Percentiles rank a stretch among this genome's conserved stretches.
Conservation (phyloP, 2,329 filamentous ascomycete genomes). For the Pseudofabraea citricarpa region DNA sequence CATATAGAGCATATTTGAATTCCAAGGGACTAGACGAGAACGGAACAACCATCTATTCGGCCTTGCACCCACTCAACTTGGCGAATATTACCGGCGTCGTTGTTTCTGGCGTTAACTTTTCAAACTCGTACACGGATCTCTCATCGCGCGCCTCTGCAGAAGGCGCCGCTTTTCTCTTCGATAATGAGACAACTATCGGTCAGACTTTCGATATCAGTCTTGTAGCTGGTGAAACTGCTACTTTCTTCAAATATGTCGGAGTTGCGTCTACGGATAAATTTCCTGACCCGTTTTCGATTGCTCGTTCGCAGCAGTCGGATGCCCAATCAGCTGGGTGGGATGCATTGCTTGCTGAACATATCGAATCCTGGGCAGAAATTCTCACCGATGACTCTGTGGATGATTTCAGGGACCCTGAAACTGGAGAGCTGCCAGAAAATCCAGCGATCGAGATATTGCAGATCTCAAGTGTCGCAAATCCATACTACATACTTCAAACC, state of each 20-base stretch:
- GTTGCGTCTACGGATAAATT: constrained; percentile 67
- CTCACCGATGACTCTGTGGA: constrained; percentile 60
- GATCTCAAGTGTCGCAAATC: constrained; percentile 48
- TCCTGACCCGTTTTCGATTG: constrained; percentile 46
- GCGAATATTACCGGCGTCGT: constrained; percentile 58
- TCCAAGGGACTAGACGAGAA: constrained; percentile 49
- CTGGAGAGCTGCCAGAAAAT: constrained; percentile 53
- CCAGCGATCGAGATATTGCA: constrained; percentile 50
- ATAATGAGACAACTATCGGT: constrained; percentile 59
- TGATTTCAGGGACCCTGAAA: constrained; percentile 50
- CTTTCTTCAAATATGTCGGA: constrained; percentile 63
- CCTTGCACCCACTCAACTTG: constrained; percentile 59
- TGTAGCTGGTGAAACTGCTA: constrained; percentile 45
- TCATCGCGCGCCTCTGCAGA: constrained; percentile 17
- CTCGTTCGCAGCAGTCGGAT: constrained; percentile 46
- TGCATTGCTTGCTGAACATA: constrained; percentile 49
- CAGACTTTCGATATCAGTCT: constrained; percentile 53
- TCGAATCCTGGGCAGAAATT: constrained; percentile 56
- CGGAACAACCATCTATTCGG: constrained; percentile 53
- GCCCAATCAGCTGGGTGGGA: constrained; percentile 50
- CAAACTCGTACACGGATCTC: constrained; percentile 31
- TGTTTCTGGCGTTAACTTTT: constrained; percentile 41
- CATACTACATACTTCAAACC: constrained; percentile 52
- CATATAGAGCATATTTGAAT: constrained; percentile 57
- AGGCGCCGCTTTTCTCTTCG: constrained; percentile 41